Percentiles rank a stretch among this genome's conserved stretches.
Conservation (phyloP, 495 filamentous ascomycete species). For the Arthonia radiata region DNA sequence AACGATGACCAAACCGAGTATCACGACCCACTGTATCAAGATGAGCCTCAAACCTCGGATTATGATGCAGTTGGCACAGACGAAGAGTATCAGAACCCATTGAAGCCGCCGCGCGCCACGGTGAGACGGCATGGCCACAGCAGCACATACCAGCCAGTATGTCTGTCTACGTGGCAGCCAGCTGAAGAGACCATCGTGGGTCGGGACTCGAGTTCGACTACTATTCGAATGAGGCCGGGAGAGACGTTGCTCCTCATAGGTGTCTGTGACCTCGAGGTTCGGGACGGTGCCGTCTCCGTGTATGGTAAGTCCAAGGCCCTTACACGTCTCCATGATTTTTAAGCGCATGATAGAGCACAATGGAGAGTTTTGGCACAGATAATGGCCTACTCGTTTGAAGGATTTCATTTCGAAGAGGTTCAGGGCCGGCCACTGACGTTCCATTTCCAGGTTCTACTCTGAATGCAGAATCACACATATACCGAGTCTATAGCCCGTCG, state of each 20-base stretch:
- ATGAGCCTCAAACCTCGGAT: neutral
- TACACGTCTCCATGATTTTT: too few relatives aligned
- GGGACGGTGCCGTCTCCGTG: slow-evolving; percentile 34
- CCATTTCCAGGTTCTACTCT: too few relatives aligned
- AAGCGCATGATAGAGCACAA: too few relatives aligned
- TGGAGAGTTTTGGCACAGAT: too few relatives aligned
- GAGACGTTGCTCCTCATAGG: slow-evolving; percentile 23
- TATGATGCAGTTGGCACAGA: neutral
- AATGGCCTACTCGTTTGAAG: too few relatives aligned
- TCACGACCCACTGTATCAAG: neutral
- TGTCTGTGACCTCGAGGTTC: slow-evolving; percentile 46
- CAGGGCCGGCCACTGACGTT: too few relatives aligned
- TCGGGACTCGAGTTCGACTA: neutral
- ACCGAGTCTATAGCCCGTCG: slow-evolving; percentile 45
- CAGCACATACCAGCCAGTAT: neutral
- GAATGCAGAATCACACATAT: slow-evolving; percentile 20
- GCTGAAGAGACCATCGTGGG: neutral
- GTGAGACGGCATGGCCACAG: neutral
- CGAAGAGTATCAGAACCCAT: neutral
- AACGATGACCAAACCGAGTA: neutral
- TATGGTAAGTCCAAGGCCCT: too few relatives aligned
- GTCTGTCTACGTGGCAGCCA: neutral
- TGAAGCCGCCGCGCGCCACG: neutral
- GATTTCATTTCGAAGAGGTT: too few relatives aligned
- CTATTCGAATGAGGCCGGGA: neutral